Conservation (phyloP, 1,139 yeast species). For the Pichia sp. region DNA sequence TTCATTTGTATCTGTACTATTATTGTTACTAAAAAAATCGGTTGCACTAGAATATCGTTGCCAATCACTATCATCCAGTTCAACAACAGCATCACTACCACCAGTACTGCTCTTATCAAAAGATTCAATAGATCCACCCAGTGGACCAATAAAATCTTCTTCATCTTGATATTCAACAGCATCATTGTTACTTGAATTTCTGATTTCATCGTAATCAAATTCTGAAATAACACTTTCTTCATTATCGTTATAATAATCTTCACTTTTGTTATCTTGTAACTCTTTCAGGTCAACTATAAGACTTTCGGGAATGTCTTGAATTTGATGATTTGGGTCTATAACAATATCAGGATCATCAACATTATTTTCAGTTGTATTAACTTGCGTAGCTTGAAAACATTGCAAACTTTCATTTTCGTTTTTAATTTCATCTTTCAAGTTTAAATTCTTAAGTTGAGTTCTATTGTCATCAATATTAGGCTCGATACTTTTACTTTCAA, state of each 20-base stretch:
- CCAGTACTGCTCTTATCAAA: background rate
- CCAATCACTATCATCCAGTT: slow-evolving; percentile 6
- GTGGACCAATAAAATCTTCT: background rate
- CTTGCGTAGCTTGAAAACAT: background rate
- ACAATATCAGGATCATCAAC: background rate
- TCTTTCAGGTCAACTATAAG: background rate
- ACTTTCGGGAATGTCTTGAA: background rate
- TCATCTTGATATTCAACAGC: background rate
- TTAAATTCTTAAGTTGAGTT: too few species aligned
- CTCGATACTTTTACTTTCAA: background rate
- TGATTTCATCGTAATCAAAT: background rate
- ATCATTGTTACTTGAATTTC: background rate
- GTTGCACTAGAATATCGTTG: slow-evolving; percentile 10
- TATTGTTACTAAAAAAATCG: slow-evolving; percentile 6
- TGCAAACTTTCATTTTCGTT: background rate
- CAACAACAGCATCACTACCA: background rate
- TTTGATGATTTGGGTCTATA: background rate
- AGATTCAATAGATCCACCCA: background rate
- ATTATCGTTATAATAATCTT: slow-evolving; percentile 1
- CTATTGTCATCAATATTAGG: background rate
- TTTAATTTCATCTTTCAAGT: background rate
- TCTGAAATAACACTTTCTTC: slow-evolving; percentile 5
- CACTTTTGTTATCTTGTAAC: background rate
- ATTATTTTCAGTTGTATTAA: background rate
- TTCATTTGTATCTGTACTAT: background rate